phyloP scores from a whole-genome alignment of 192 early-diverging fungal species.

The Diversispora epigaea region DNA sequence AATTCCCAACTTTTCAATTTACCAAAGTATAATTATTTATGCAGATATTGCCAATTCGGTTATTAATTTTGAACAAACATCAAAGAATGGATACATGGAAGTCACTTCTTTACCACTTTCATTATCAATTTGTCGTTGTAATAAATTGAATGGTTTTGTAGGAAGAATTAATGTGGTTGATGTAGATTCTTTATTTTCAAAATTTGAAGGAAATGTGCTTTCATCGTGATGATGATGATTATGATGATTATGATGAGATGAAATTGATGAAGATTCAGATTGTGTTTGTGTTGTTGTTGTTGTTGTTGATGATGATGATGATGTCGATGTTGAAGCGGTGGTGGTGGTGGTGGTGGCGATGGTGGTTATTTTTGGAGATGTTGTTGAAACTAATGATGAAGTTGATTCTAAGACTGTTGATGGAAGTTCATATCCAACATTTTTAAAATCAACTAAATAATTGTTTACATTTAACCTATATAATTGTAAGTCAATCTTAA shows the following conservation, averaged over 20 bases:
- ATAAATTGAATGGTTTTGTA: slow-evolving; percentile 37
- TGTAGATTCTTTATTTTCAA: slow-evolving; percentile 41
- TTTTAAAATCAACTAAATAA: slow-evolving; percentile 97
- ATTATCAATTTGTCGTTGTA: slow-evolving; percentile 33
- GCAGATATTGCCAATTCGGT: slow-evolving; percentile 86
- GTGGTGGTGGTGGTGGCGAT: too few relatives aligned
- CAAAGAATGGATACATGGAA: slow-evolving; percentile 88
- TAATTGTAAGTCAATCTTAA: slow-evolving; percentile 94
- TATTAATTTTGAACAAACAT: slow-evolving; percentile 91
- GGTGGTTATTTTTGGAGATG: background rate
- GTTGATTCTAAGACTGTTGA: slow-evolving; percentile 36
- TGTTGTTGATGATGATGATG: too few relatives aligned
- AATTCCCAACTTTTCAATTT: too few relatives aligned
- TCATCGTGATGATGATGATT: slow-evolving; percentile 33
- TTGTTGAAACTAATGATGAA: slow-evolving; percentile 35
- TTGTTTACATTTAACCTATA: slow-evolving; percentile 89
- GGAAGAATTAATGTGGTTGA: slow-evolving; percentile 27
- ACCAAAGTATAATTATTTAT: background rate
- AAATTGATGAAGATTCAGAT: too few relatives aligned
- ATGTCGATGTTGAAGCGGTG: too few relatives aligned
- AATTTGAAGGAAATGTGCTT: slow-evolving; percentile 10
- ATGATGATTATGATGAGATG: background rate
- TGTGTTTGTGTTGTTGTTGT: too few relatives aligned
- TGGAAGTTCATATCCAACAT: slow-evolving; percentile 53
- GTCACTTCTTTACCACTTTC: slow-evolving; percentile 48